A percentile compares a stretch with the other conserved stretches of the same genome.
phyloP scores from a whole-genome alignment of 2,329 filamentous ascomycete species.

The Pseudopyricularia javanii region DNA sequence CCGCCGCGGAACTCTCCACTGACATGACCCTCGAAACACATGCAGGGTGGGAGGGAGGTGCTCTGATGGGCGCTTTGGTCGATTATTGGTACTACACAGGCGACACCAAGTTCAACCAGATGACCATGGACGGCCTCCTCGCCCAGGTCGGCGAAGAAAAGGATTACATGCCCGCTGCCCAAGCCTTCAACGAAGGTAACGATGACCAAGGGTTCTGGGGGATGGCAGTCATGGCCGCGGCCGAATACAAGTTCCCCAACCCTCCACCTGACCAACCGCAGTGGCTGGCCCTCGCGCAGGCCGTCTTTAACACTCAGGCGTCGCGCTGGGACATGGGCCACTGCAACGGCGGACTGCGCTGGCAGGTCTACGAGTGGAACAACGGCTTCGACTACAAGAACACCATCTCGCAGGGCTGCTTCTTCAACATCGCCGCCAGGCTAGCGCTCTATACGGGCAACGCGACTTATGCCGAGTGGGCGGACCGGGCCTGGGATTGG shows the following conservation, averaged over 20 bases:
- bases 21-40: constrained; percentile 3
- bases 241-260: constrained; percentile 55
- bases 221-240: constrained; percentile 56
- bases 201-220: constrained; percentile 70
- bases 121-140: constrained; percentile 56
- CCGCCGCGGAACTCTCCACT: not conserved
- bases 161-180: constrained; percentile 63
- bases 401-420: constrained; percentile 34
- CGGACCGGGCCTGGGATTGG: constrained; percentile 62
- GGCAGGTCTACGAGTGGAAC: constrained; percentile 80
- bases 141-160: constrained; percentile 61
- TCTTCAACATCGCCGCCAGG: constrained; percentile 42
- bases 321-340: constrained; percentile 56
- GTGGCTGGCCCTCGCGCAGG: constrained; percentile 63
- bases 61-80: constrained; percentile 58
- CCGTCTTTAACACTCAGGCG: constrained; percentile 70
- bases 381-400: constrained; percentile 63
- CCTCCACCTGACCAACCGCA: constrained; percentile 43
- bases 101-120: constrained; percentile 56
- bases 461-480: constrained; percentile 66
- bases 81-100: constrained; percentile 57
- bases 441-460: constrained; percentile 65
- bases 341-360: constrained; percentile 67
- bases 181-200: constrained; percentile 40
- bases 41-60: constrained; percentile 60